Conservation (phyloP, 331 rosid genomes). For the Phaseolus coccineus region DNA sequence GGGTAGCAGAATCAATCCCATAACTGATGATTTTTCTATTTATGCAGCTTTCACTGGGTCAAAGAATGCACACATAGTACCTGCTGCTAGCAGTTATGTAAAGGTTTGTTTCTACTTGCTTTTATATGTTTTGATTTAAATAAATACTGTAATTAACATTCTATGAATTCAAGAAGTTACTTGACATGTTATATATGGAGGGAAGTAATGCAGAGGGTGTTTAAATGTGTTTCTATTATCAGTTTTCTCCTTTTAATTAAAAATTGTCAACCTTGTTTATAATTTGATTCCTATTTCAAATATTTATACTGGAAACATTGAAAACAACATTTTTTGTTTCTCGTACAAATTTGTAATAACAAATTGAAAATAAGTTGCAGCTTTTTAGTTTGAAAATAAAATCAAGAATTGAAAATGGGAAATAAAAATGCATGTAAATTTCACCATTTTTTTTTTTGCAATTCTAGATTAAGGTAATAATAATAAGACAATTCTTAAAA, state of each 20-base stretch:
- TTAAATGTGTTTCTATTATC: too few relatives aligned
- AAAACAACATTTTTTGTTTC: neutral
- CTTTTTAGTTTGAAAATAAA: too few relatives aligned
- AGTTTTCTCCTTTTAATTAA: too few relatives aligned
- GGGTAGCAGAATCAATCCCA: conserved; percentile 42
- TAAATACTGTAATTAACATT: conserved; percentile 25
- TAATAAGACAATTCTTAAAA: neutral
- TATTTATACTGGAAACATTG: neutral
- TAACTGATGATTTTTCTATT: conserved; percentile 47
- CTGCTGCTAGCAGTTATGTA: conserved; percentile 84
- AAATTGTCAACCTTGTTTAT: too few relatives aligned
- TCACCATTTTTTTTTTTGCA: conserved; percentile 14
- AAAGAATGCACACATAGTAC: conserved; percentile 67
- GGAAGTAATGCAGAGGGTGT: neutral
- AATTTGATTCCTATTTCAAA: neutral
- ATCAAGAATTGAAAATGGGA: too few relatives aligned
- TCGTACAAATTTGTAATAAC: too few relatives aligned
- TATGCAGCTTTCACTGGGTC: conserved; percentile 78
- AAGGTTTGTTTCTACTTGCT: conserved; percentile 64
- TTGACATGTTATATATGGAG: conserved; percentile 11
- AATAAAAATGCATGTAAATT: neutral
- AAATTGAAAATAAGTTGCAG: neutral
- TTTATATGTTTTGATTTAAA: conserved; percentile 30
- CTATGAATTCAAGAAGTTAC: conserved; percentile 29
- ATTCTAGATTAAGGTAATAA: conserved; percentile 25